Base-by-base conservation (phyloP, 768 basidiomycete genomes). In the Leucogyrophana mollusca region DNA sequence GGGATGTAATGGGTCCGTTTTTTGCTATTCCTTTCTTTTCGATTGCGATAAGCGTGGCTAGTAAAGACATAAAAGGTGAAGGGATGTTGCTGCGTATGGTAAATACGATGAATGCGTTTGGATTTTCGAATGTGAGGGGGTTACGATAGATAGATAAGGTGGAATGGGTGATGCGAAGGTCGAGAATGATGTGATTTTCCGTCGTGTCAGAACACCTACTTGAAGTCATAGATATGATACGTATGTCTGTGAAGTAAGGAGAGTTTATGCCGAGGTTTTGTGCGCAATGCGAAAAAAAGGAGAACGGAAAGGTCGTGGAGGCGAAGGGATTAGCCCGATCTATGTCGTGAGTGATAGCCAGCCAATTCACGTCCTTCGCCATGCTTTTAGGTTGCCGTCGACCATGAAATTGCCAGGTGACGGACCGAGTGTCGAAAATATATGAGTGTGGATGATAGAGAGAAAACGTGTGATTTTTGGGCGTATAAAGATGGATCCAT, bases 151-250 rank as follows among this genome's bases (percentile, higher is more conserved):
- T 65, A 65, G 55, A 60, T 67, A 67, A 64, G n/a, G n/a, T n/a
- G n/a, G 66, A 56, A 62, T 64, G 65, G 48, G 54, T 52, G 47
- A 34, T 56, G 61, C 54, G 55, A 56, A 52, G 20, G 43, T 36
- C 49, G 35, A 45, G 56, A 53, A 54, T 63, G 60, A 56, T 66
- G 64, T 64, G 65, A 24, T 54, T 65, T 65, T 25, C 49, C 53
- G 52, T 47, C 46, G 41, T 44, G 49, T 60, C 13, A 30, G 27
- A 30, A 30, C 27, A 30, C 27, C 27, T 13, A 65, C 54, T 62
- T 62, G 64, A 67, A 61, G 44, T 63, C 58, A 62, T 67, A 67
- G 62, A 67, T 67, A 65, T 65, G 56, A 50, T 63, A 67, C 63
- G 55, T 40, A 56, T 53, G 56, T 24, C 62, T 54, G 50, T 53